Evolutionary conservation across 768 basidiomycete genomes (phyloP).

Genomic region (Serendipita sp.): DNA sequence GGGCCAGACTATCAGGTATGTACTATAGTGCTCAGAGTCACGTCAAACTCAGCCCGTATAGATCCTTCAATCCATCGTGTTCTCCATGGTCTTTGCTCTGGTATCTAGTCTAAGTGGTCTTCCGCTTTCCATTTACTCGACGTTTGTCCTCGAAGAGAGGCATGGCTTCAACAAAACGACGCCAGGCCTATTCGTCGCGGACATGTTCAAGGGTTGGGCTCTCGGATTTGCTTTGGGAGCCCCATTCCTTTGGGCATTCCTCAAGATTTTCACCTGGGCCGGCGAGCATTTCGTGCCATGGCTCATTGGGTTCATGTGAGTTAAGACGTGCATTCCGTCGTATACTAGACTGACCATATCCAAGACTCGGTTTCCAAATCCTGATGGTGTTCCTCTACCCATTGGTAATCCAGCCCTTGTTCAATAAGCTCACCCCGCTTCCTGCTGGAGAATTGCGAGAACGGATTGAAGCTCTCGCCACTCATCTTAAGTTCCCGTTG

Average conservation of each 20-base stretch:
- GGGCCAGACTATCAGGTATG: constrained; percentile 58
- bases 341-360: background rate
- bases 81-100: constrained; percentile 50
- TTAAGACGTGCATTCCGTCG: constrained; percentile 7
- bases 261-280: constrained; percentile 84
- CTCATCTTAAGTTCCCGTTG: constrained; percentile 78
- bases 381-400: constrained; percentile 72
- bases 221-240: constrained; percentile 57
- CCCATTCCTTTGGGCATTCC: constrained; percentile 75
- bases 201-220: constrained; percentile 66
- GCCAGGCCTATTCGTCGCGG: constrained; percentile 51
- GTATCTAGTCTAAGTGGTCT: constrained; percentile 51
- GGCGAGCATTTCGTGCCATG: constrained; percentile 85
- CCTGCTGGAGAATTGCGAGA: constrained; percentile 56
- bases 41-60: constrained; percentile 17
- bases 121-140: constrained; percentile 68
- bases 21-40: constrained; percentile 4
- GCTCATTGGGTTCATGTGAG: constrained; percentile 85
- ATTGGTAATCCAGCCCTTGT: constrained; percentile 81
- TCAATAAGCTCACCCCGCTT: constrained; percentile 92
- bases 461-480: constrained; percentile 62
- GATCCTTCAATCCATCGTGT: constrained; percentile 76
- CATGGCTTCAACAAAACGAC: constrained; percentile 98
- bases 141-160: constrained; percentile 86
- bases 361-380: constrained; percentile 67